Evolutionary conservation across 345 rosid genomes (phyloP).

Genomic region (Odontarrhena argentea): DNA sequence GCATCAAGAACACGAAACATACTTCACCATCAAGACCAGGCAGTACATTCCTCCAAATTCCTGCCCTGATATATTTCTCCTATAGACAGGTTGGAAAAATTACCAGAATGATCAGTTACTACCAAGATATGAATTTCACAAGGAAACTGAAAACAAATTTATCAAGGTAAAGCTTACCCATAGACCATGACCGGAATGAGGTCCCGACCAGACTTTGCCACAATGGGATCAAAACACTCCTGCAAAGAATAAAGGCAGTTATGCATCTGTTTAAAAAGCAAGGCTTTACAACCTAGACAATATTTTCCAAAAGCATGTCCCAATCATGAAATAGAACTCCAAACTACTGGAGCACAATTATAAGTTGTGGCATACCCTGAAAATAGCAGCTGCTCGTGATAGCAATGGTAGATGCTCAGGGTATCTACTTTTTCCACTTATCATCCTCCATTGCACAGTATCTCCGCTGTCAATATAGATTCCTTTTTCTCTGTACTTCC

Average conservation of each 20-base stretch:
- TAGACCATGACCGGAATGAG: slow-evolving; percentile 90
- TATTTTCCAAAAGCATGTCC: background rate
- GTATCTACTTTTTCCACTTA: slow-evolving; percentile 58
- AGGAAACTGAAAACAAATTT: background rate
- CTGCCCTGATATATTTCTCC: slow-evolving; percentile 88
- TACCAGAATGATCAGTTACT: slow-evolving; percentile 19
- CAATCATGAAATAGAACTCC: background rate
- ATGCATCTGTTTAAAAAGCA: slow-evolving; percentile 14
- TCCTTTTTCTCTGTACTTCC: slow-evolving; percentile 66
- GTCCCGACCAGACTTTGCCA: slow-evolving; percentile 65
- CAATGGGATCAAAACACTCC: slow-evolving; percentile 96
- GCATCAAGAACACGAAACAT: slow-evolving; percentile 32
- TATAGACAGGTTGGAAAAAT: slow-evolving; percentile 34
- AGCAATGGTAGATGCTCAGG: slow-evolving; percentile 49
- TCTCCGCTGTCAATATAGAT: slow-evolving; percentile 51
- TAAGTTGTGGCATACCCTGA: slow-evolving; percentile 56
- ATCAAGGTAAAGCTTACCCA: slow-evolving; percentile 56
- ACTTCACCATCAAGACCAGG: slow-evolving; percentile 70
- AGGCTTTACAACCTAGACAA: slow-evolving; percentile 3
- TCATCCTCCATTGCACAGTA: slow-evolving; percentile 56
- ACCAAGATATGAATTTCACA: slow-evolving; percentile 4
- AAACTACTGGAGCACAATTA: slow-evolving; percentile 11
- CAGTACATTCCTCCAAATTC: slow-evolving; percentile 88
- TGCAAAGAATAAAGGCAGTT: slow-evolving; percentile 38
- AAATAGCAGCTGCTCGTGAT: slow-evolving; percentile 69